phyloP scores from a whole-genome alignment of 306 rosid genomes.

The Rubus idaeus region DNA sequence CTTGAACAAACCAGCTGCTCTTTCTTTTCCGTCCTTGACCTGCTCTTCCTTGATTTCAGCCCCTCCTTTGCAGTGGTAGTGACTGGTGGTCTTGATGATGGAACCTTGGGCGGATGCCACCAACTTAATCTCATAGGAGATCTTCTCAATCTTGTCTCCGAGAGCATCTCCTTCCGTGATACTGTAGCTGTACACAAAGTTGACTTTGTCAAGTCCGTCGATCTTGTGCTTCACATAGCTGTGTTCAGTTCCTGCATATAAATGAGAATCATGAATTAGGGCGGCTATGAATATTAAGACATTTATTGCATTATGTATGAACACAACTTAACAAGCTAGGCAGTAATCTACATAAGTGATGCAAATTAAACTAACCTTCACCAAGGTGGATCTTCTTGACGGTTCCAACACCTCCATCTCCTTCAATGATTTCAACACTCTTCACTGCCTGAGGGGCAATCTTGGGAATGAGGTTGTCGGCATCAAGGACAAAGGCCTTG shows the following conservation, averaged over 20 bases:
- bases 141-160: conserved; percentile 35
- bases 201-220: conserved; percentile 39
- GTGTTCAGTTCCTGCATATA: conserved; percentile 29
- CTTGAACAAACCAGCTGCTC: conserved; percentile 28
- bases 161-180: conserved; percentile 42
- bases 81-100: conserved; percentile 30
- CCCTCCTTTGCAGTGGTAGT: conserved; percentile 37
- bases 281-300: no score
- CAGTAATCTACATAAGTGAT: no score
- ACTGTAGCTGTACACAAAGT: conserved; percentile 32
- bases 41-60: conserved; percentile 22
- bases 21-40: conserved; percentile 31
- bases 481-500: conserved; percentile 38
- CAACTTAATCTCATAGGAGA: conserved; percentile 35
- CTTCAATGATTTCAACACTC: no score
- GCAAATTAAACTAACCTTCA: conserved; percentile 29
- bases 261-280: no score
- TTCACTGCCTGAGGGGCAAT: no score
- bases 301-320: no score
- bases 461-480: neutral
- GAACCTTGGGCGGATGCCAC: conserved; percentile 34
- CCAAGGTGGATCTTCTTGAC: conserved; percentile 42
- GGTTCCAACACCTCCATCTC: conserved; percentile 26
- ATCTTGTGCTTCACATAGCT: conserved; percentile 29
- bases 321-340: no score